Evolutionary conservation across 169 alveolate genomes (phyloP).

Genomic region (Plasmodium gallinaceum): DNA sequence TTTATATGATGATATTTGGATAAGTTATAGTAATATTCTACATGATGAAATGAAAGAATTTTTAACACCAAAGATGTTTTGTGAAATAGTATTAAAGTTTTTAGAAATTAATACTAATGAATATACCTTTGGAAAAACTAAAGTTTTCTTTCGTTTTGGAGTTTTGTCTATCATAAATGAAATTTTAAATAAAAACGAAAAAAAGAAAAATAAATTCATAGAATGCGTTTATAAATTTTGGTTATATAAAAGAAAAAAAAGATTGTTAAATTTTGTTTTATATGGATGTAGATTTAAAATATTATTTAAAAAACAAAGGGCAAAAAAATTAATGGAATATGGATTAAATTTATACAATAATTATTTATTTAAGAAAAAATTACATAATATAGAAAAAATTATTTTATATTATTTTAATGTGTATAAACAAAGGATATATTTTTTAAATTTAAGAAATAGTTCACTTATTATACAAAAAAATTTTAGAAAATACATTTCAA

Average conservation of each 20-base stretch:
- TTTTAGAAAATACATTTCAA: slow-evolving; percentile 24
- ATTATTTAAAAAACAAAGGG: slow-evolving; percentile 58
- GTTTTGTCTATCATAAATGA: slow-evolving; percentile 80
- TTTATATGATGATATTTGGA: slow-evolving; percentile 78
- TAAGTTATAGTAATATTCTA: slow-evolving; percentile 68
- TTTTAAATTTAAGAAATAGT: slow-evolving; percentile 26
- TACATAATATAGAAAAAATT: slow-evolving; percentile 36
- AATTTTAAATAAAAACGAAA: slow-evolving; percentile 77
- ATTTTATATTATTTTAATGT: slow-evolving; percentile 67
- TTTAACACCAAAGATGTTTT: slow-evolving; percentile 77
- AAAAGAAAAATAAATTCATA: slow-evolving; percentile 69
- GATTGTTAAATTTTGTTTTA: slow-evolving; percentile 44
- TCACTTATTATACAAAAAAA: slow-evolving; percentile 56
- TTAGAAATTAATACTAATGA: slow-evolving; percentile 73
- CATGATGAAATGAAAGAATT: slow-evolving; percentile 71
- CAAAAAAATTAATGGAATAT: slow-evolving; percentile 41
- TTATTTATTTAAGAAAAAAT: slow-evolving; percentile 36
- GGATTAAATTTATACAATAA: slow-evolving; percentile 49
- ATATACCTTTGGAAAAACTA: slow-evolving; percentile 81
- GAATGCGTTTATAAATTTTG: slow-evolving; percentile 78
- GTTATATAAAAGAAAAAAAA: slow-evolving; percentile 58
- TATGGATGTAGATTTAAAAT: slow-evolving; percentile 74
- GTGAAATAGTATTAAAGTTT: slow-evolving; percentile 76
- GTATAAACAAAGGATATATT: slow-evolving; percentile 53
- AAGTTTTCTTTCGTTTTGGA: slow-evolving; percentile 81